A percentile compares a stretch with the other conserved stretches of the same genome.
Evolutionary conservation across 495 filamentous ascomycete species (phyloP).

Genomic region (Aspergillus bertholletiae): DNA sequence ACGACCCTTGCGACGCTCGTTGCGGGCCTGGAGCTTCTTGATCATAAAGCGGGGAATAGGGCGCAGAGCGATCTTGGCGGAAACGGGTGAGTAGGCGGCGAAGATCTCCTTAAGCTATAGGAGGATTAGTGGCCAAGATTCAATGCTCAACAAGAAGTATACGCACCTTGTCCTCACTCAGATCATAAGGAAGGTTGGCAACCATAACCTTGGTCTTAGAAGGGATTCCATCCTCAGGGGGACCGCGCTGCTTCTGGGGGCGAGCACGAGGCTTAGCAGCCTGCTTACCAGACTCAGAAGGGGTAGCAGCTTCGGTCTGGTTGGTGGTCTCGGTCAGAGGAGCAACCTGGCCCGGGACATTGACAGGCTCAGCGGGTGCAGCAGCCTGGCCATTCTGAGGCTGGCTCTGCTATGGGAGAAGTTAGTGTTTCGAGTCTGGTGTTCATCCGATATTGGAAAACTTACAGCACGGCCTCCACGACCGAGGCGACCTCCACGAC

Average conservation of each 20-base stretch:
- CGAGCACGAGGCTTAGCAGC: conserved; percentile 49
- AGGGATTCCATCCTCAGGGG: conserved; percentile 94
- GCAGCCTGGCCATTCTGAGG: conserved; percentile 23
- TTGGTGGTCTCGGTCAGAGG: conserved; percentile 48
- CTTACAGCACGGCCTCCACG: conserved; percentile 73
- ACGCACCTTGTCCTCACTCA: conserved; percentile 91
- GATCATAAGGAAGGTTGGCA: conserved; percentile 95
- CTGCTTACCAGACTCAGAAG: conserved; percentile 60
- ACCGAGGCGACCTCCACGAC: conserved; percentile 54
- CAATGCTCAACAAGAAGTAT: background rate
- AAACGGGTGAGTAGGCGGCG: conserved; percentile 78
- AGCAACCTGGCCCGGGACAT: conserved; percentile 24
- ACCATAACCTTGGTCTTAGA: conserved; percentile 99
- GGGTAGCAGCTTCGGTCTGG: conserved; percentile 49
- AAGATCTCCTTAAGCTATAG: conserved; percentile 94
- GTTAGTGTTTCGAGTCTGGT: background rate
- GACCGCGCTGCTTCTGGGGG: conserved; percentile 73
- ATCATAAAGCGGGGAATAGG: conserved; percentile 99
- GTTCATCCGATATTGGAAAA: conserved; percentile 15
- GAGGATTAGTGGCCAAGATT: conserved; percentile 34
- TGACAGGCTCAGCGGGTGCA: conserved; percentile 14
- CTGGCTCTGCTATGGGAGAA: background rate
- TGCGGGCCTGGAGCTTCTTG: conserved; percentile 96
- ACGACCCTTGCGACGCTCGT: conserved; percentile 97
- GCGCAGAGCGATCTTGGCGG: conserved; percentile 96